These are phyloP conservation scores for Akanthomyces uredinophilus DNA, from an alignment of 2,329 filamentous ascomycete genomes.

Conservation along the genomic window DNA sequence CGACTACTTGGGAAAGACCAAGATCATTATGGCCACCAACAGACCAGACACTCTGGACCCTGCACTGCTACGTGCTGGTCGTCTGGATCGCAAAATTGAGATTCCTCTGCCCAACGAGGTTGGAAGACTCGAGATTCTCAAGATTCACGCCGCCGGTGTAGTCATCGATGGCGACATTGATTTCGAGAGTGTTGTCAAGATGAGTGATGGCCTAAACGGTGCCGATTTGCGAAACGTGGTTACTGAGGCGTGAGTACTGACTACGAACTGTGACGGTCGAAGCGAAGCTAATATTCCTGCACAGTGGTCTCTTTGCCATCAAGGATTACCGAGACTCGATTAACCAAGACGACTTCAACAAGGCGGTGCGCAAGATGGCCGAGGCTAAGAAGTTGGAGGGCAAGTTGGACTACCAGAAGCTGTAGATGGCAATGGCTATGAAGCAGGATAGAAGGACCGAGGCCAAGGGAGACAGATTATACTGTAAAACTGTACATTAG, in stretches of 20 bases:
- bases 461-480: not conserved
- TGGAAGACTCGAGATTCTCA: slow-evolving; percentile 90
- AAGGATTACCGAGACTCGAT: slow-evolving; percentile 95
- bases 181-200: slow-evolving; percentile 99
- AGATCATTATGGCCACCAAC: slow-evolving; percentile 99
- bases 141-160: slow-evolving; percentile 88
- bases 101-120: slow-evolving; percentile 97
- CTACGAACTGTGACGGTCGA: not conserved
- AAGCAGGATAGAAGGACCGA: not conserved
- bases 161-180: slow-evolving; percentile 92
- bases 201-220: slow-evolving; percentile 97
- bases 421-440: slow-evolving; percentile 45
- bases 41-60: slow-evolving; percentile 93
- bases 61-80: slow-evolving; percentile 83
- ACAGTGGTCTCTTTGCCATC: slow-evolving; percentile 89
- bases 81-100: slow-evolving; percentile 95
- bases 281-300: not conserved
- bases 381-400: slow-evolving; percentile 98
- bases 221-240: slow-evolving; percentile 97
- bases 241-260: slow-evolving; percentile 86
- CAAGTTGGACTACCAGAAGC: slow-evolving; percentile 95
- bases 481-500: slow-evolving; percentile 12
- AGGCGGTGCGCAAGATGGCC: slow-evolving; percentile 93
- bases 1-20: slow-evolving; percentile 98
- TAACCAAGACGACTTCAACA: slow-evolving; percentile 99